Evolutionary conservation across 2,329 filamentous ascomycete species (phyloP).

Genomic region (Zymoseptoria pseudotritici): DNA sequence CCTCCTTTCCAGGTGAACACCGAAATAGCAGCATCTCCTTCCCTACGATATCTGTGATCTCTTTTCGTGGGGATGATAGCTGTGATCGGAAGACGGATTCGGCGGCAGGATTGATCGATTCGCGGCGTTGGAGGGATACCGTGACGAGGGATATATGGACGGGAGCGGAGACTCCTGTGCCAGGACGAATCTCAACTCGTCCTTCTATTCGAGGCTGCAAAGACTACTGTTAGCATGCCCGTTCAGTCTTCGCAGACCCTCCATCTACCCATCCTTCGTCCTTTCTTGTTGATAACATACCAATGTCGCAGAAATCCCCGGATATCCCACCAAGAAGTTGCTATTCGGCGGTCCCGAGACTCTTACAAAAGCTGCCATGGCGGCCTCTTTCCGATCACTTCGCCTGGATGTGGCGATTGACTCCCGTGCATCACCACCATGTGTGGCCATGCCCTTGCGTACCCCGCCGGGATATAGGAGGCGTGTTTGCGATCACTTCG

Average conservation of each 20-base stretch:
- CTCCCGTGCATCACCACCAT: neutral
- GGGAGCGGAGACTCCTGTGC: conserved; percentile 75
- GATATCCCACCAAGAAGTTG: conserved; percentile 93
- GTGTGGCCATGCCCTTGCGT: neutral
- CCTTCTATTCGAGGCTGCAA: conserved; percentile 87
- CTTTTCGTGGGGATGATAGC: conserved; percentile 72
- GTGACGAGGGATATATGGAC: conserved; percentile 88
- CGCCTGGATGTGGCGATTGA: neutral
- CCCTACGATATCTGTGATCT: conserved; percentile 85
- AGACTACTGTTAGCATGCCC: conserved; percentile 1
- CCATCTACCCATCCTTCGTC: neutral
- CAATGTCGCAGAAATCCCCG: conserved; percentile 93
- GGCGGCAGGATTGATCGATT: conserved; percentile 93
- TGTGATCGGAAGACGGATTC: conserved; percentile 91
- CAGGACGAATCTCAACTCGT: conserved; percentile 91
- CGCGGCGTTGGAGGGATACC: conserved; percentile 85
- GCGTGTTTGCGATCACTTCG: neutral
- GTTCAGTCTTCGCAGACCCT: neutral
- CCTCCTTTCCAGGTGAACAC: conserved; percentile 74
- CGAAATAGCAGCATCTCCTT: conserved; percentile 92
- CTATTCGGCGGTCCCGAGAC: conserved; percentile 96
- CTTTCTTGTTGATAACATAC: conserved; percentile 49
- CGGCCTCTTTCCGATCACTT: conserved; percentile 2
- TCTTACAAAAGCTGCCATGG: conserved; percentile 71
- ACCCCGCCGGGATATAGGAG: neutral